These are phyloP conservation scores for Penicillium sp. DNA, from an alignment of 2,329 filamentous ascomycete species.

Conservation along the genomic window DNA sequence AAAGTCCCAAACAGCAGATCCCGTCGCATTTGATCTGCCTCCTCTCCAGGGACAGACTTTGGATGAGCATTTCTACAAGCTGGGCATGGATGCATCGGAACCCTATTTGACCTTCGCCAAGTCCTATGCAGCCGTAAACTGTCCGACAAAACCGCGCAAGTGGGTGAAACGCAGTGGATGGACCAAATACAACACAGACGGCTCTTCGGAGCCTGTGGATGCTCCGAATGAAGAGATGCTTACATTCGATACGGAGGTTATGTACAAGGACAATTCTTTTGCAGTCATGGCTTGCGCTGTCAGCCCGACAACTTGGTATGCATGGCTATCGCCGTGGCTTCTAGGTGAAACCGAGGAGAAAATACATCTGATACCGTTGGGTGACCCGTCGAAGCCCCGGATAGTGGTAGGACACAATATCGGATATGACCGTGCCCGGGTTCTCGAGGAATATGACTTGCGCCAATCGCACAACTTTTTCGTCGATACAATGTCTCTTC, in stretches of 20 bases:
- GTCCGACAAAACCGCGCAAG: conserved; percentile 63
- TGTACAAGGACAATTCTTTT: conserved; percentile 91
- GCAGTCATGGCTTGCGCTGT: conserved; percentile 96
- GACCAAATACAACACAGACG: conserved; percentile 86
- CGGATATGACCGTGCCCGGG: conserved; percentile 86
- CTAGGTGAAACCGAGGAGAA: conserved; percentile 76
- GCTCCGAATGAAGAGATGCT: conserved; percentile 79
- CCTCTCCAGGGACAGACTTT: conserved; percentile 74
- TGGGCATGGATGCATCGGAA: conserved; percentile 83
- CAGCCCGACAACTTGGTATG: conserved; percentile 90
- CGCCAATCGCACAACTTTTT: conserved; percentile 82
- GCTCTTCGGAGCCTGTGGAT: conserved; percentile 69
- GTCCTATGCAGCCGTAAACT: conserved; percentile 64
- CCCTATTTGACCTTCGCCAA: conserved; percentile 78
- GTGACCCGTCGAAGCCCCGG: conserved; percentile 70
- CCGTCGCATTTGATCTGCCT: conserved; percentile 86
- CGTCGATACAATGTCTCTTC: conserved; percentile 95
- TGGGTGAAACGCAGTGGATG: conserved; percentile 84
- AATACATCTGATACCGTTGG: conserved; percentile 82
- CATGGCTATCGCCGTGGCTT: conserved; percentile 95
- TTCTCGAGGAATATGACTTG: conserved; percentile 85
- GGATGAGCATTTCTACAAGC: conserved; percentile 90
- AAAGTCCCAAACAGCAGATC: conserved; percentile 79
- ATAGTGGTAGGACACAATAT: conserved; percentile 94
- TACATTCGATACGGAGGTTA: conserved; percentile 93